These are phyloP conservation scores for Antitrichia curtipendula DNA, from an alignment of 225 moss, liverwort and hornwort genomes.

Conservation along the genomic window DNA sequence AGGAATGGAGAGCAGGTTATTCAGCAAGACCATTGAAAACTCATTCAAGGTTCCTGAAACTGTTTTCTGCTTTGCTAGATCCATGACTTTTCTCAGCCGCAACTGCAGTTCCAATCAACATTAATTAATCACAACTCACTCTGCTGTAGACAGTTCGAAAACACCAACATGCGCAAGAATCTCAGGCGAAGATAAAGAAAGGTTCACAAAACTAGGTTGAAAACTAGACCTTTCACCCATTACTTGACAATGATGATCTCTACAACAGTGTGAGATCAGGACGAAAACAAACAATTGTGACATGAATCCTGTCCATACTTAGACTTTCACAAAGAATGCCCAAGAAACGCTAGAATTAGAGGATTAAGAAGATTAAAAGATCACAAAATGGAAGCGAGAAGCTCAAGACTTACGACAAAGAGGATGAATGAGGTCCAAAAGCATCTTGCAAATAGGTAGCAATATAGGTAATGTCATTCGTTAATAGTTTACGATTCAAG, in stretches of 20 bases:
- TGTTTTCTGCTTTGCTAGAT: conserved; percentile 82
- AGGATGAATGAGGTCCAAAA: background rate
- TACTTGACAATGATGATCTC: background rate
- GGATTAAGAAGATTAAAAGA: background rate
- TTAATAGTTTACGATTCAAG: background rate
- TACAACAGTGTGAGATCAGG: background rate
- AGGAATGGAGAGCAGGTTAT: conserved; percentile 88
- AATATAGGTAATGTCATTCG: background rate
- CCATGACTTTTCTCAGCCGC: conserved; percentile 94
- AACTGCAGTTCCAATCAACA: conserved; percentile 39
- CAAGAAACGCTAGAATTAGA: background rate
- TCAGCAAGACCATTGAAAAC: conserved; percentile 91
- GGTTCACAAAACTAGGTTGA: background rate
- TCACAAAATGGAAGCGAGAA: background rate
- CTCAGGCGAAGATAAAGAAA: background rate
- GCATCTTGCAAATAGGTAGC: background rate
- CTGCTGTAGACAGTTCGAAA: background rate
- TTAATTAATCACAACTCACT: background rate
- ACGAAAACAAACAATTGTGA: background rate
- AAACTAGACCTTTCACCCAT: background rate
- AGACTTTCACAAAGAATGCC: background rate
- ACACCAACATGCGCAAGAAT: background rate
- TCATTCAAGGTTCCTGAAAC: conserved; percentile 72
- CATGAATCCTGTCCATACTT: background rate
- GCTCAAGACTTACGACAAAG: background rate